These are phyloP conservation scores for Dactylella cylindrospora DNA, from an alignment of 2,329 filamentous ascomycete genomes.

Conservation along the genomic window DNA sequence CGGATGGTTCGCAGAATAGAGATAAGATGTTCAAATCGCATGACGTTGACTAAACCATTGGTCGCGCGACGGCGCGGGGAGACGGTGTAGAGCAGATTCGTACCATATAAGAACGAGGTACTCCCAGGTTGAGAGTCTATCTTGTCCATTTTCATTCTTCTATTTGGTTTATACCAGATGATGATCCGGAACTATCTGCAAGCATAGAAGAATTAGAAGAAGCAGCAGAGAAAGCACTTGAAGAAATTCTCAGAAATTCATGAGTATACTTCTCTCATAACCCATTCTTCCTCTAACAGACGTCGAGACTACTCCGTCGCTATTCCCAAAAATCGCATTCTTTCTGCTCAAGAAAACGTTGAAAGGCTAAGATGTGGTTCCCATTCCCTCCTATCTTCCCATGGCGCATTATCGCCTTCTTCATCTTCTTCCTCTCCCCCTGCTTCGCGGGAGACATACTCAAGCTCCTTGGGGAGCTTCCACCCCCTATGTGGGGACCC, in stretches of 20 bases:
- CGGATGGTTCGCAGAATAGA: too few relatives aligned
- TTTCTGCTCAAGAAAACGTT: too few relatives aligned
- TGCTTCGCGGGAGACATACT: too few relatives aligned
- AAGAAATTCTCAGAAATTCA: too few relatives aligned
- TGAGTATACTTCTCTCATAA: not conserved
- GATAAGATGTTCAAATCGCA: too few relatives aligned
- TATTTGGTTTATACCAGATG: slow-evolving; percentile 15
- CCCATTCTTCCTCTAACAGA: not conserved
- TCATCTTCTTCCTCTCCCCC: slow-evolving; percentile 5
- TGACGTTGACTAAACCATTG: too few relatives aligned
- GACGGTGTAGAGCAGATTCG: too few relatives aligned
- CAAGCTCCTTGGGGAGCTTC: too few relatives aligned
- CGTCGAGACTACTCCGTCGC: not conserved
- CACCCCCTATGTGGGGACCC: too few relatives aligned
- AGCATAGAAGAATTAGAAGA: slow-evolving; percentile 9
- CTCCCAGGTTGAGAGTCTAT: slow-evolving; percentile 12
- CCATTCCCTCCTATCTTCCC: slow-evolving; percentile 3
- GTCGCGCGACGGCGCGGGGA: too few relatives aligned
- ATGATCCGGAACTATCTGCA: slow-evolving; percentile 29
- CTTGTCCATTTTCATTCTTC: slow-evolving; percentile 1
- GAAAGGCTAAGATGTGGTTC: slow-evolving; percentile 30
- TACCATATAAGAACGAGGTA: slow-evolving; percentile 24
- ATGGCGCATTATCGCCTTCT: not conserved
- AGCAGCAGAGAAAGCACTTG: too few relatives aligned
- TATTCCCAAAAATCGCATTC: not conserved